These are phyloP conservation scores for Lyophyllum atratum DNA, from an alignment of 768 basidiomycete species.

Conservation along the genomic window DNA sequence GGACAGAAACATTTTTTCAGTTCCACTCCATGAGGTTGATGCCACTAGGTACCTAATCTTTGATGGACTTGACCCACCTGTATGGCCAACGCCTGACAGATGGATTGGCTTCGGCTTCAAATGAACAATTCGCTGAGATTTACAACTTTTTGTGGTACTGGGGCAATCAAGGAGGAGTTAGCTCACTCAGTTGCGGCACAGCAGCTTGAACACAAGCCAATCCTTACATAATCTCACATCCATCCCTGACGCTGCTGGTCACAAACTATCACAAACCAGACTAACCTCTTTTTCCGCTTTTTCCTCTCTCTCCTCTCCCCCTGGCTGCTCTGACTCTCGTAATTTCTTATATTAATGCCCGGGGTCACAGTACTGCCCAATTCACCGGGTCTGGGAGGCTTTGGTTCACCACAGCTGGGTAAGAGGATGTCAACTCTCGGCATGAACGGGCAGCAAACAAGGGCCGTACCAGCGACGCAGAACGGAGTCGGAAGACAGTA, in stretches of 20 bases:
- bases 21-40: neutral
- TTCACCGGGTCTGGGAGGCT: constrained; percentile 25
- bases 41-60: neutral
- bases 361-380: constrained; percentile 30
- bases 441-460: constrained; percentile 19
- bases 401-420: constrained; percentile 31
- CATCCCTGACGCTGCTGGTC: constrained; percentile 10
- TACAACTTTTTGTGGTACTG: neutral
- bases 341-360: constrained; percentile 20
- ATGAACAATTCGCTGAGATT: neutral
- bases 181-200: neutral
- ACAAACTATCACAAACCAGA: constrained; percentile 10
- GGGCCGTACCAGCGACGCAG: constrained; percentile 24
- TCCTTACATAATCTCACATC: constrained; percentile 16
- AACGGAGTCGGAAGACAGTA: constrained; percentile 21
- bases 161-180: too few relatives aligned
- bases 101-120: neutral
- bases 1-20: too few relatives aligned
- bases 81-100: neutral
- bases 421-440: constrained; percentile 23
- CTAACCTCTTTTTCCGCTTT: constrained; percentile 5
- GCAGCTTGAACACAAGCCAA: neutral
- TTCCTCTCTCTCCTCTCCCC: constrained; percentile 6
- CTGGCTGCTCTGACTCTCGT: constrained; percentile 11
- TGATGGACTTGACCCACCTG: neutral